phyloP scores from a whole-genome alignment of 805 yeast genomes.

The Debaryomyces prosopidis region DNA sequence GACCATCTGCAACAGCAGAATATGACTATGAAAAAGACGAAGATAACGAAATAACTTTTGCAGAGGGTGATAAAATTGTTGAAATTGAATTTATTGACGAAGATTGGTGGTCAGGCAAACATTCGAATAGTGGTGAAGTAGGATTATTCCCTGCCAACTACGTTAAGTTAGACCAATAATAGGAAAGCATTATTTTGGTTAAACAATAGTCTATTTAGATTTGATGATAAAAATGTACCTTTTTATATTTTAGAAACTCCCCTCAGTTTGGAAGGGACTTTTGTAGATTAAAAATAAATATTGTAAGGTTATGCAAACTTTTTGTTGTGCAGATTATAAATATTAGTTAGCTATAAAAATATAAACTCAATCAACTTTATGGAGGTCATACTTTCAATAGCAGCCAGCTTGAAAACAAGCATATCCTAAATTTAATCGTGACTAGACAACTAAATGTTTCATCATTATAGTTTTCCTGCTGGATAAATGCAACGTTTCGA shows the following conservation, averaged over 20 bases:
- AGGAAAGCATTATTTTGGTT: too few species aligned
- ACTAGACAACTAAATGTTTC: constrained; percentile 15
- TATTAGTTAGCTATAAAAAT: too few species aligned
- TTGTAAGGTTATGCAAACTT: too few species aligned
- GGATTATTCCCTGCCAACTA: constrained; percentile 93
- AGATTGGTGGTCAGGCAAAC: constrained; percentile 96
- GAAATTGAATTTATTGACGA: constrained; percentile 89
- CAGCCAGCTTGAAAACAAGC: too few species aligned
- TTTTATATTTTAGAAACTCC: too few species aligned
- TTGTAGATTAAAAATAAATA: too few species aligned
- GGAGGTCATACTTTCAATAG: too few species aligned
- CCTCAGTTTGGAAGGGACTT: too few species aligned
- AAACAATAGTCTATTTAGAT: too few species aligned
- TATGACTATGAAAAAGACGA: constrained; percentile 88
- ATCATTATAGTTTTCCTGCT: constrained; percentile 18
- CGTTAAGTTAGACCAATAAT: constrained; percentile 44
- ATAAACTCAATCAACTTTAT: too few species aligned
- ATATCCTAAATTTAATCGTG: not conserved
- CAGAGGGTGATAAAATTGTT: constrained; percentile 77
- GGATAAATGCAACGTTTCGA: constrained; percentile 30
- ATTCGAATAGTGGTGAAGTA: constrained; percentile 62
- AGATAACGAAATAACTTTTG: constrained; percentile 85
- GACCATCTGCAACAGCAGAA: constrained; percentile 58
- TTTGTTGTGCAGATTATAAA: too few species aligned
- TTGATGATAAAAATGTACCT: too few species aligned